Evolutionary conservation across 1,139 yeast genomes (phyloP), one percentile per base, ranked within the genome.

Genomic region (Geotrichum phurueaensis): DNA sequence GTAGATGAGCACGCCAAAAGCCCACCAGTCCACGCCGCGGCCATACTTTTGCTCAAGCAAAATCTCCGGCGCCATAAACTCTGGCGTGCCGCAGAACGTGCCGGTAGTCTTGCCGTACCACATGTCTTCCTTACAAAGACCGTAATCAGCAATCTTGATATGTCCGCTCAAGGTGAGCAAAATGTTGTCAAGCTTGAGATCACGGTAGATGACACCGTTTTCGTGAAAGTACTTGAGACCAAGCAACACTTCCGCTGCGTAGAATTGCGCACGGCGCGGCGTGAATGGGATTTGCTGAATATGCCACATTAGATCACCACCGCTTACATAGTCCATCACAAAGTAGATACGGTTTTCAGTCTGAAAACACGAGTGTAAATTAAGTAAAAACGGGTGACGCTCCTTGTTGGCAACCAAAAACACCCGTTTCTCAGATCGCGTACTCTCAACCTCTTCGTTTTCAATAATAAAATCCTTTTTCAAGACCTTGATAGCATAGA

Each of bases 251-350:
- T 94, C 99, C 57, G 97, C 96, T 1, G 98, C 98, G 74, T 94
- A 94, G 71, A 91, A 94, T 74, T 92, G 95, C n/a, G 99, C 99
- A 67, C 98, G 81, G 66, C 89, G 85, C 20, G 94, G 87, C 2
- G 96, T 86, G 71, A 94, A 87, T 68, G 95, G 81, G 61, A 89
- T 89, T 71, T 90, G 90, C 74, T 94, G 99, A 69, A 94, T 95
- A 73, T 94, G 99, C 96, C 97, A 91, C 98, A 94, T 94, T 71
- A 94, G 82, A 77, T 94, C 99, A 73, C 99, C 99, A 61, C 99
- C 99, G 13, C 96, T 86, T 59, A 94, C 87, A 71, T 91, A 94
- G 74, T 94, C 98, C 99, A 94, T 94, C 15, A 96, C 99, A 76
- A 94, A 94, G 75, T 94, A 94, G 54, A 94, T 88, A 71, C 99